A percentile compares a stretch with the other conserved stretches of the same genome.
Conservation (phyloP, 306 rosid genomes). For the Cercis canadensis region DNA sequence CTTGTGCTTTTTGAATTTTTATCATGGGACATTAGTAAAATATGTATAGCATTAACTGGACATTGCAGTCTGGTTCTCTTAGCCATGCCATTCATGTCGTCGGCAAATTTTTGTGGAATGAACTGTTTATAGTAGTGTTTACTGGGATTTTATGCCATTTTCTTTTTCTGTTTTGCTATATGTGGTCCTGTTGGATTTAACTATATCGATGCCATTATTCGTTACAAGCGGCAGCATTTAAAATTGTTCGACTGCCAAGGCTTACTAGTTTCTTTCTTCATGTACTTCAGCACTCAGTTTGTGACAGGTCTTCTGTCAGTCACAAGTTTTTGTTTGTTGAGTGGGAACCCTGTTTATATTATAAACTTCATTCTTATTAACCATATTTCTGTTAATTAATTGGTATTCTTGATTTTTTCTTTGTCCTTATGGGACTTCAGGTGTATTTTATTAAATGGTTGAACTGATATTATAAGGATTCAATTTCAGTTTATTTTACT, state of each 20-base stretch:
- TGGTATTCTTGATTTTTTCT: background rate
- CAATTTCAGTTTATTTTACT: background rate
- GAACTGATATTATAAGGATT: background rate
- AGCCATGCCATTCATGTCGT: background rate
- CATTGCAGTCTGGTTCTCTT: background rate
- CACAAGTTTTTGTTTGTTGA: background rate
- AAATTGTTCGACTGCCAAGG: too few relatives aligned
- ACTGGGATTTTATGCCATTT: too few relatives aligned
- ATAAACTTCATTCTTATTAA: background rate
- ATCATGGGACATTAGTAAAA: background rate
- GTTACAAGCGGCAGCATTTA: too few relatives aligned
- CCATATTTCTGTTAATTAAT: background rate
- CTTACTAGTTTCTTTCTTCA: background rate
- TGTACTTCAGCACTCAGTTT: background rate
- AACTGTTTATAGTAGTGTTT: background rate
- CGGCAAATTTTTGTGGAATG: background rate
- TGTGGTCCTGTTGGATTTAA: background rate
- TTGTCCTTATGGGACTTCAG: background rate
- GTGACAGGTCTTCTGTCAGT: background rate
- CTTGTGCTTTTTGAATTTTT: background rate
- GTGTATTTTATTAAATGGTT: background rate
- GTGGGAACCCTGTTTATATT: background rate
- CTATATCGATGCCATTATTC: background rate
- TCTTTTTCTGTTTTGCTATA: background rate
- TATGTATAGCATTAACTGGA: background rate